A percentile compares a stretch with the other conserved stretches of the same genome.
Conservation (phyloP, 805 yeast species). For the Candida chauliodis region DNA sequence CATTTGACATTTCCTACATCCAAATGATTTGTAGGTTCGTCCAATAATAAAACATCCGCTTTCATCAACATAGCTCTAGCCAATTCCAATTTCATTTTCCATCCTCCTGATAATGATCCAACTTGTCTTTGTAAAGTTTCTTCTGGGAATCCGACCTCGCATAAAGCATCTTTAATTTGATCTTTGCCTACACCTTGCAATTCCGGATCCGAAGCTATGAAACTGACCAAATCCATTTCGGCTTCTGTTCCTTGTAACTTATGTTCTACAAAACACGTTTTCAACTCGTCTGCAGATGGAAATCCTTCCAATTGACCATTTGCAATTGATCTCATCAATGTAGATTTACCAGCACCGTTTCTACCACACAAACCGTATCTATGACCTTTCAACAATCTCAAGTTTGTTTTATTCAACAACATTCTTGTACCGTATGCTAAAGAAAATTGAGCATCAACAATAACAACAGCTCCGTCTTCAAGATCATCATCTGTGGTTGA, state of each 20-base stretch:
- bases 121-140: constrained; percentile 87
- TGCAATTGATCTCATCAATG: constrained; percentile 94
- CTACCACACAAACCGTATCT: constrained; percentile 97
- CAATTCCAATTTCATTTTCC: constrained; percentile 98
- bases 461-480: constrained; percentile 78
- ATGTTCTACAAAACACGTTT: constrained; percentile 97
- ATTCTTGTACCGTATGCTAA: constrained; percentile 96
- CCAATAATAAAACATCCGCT: constrained; percentile 90
- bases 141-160: constrained; percentile 85
- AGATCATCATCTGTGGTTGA: constrained; percentile 51
- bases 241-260: constrained; percentile 93
- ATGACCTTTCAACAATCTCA: constrained; percentile 88
- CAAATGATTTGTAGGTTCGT: constrained; percentile 98
- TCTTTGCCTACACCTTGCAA: constrained; percentile 58
- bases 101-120: constrained; percentile 95
- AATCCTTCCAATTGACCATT: constrained; percentile 97
- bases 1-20: constrained; percentile 92
- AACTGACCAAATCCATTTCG: constrained; percentile 80
- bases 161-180: constrained; percentile 73
- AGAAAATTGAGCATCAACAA: constrained; percentile 92
- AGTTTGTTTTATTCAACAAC: constrained; percentile 88
- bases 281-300: constrained; percentile 81
- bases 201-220: constrained; percentile 88
- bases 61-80: constrained; percentile 99
- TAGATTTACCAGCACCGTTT: constrained; percentile 98